Evolutionary conservation across 2,329 filamentous ascomycete species (phyloP).

Genomic region (Chaetomiaceae sp.): DNA sequence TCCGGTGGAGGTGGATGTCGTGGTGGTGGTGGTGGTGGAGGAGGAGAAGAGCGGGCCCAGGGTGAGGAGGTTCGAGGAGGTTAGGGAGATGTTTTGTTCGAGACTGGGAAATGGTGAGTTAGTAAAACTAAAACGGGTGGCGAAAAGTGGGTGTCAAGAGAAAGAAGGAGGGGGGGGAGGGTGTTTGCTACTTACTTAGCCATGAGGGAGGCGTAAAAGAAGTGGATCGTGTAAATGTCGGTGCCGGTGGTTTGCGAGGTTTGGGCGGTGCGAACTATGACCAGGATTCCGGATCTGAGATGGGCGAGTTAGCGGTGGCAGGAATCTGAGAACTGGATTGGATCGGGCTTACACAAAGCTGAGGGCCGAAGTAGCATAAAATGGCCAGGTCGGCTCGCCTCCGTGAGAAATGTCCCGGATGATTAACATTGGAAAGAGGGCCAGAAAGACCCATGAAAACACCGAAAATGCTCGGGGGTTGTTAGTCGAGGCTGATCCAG

Average conservation of each 20-base stretch:
- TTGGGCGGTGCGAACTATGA: conserved; percentile 35
- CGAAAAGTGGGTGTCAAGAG: no score
- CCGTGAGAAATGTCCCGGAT: conserved; percentile 30
- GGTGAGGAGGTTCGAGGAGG: conserved; percentile 36
- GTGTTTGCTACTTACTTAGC: conserved; percentile 28
- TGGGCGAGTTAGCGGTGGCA: neutral
- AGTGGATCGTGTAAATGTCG: conserved; percentile 30
- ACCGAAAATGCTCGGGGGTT: conserved; percentile 32
- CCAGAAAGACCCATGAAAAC: conserved; percentile 36
- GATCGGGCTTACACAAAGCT: conserved; percentile 30
- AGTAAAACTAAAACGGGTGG: no score
- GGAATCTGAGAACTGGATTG: neutral
- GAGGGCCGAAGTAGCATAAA: conserved; percentile 32
- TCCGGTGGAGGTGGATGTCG: conserved; percentile 1
- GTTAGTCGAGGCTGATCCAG: conserved; percentile 11
- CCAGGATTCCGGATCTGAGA: conserved; percentile 32
- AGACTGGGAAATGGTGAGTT: conserved; percentile 25
- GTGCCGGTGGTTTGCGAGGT: conserved; percentile 30
- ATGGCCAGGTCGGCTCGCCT: conserved; percentile 32
- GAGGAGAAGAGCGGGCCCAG: conserved; percentile 32
- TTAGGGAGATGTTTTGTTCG: conserved; percentile 37
- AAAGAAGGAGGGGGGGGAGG: neutral
- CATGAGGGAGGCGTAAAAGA: conserved; percentile 33
- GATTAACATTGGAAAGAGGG: conserved; percentile 33
- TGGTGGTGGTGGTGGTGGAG: neutral